Evolutionary conservation across 352 stramenopile genomes (phyloP), one percentile per base, ranked within the genome.

Genomic region (Peronosclerospora sorghi): DNA sequence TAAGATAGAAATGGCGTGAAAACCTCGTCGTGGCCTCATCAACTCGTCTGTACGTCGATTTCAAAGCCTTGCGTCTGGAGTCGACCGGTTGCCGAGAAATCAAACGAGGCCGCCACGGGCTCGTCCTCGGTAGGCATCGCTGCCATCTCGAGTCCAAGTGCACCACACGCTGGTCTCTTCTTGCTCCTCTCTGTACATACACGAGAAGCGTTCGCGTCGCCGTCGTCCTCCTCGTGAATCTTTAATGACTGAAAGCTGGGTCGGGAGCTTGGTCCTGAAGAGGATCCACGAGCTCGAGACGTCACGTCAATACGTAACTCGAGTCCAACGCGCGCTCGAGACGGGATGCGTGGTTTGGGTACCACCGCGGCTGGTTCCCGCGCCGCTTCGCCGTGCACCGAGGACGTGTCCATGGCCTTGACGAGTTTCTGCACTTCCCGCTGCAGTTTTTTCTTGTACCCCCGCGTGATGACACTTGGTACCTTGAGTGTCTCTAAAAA

Each of bases 51-150:
- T 56, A 87, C 78, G 45, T 86, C 75, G 55, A 90, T 90, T 56
- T 90, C 78, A 36, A 90, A 90, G 32, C 78, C 78, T 52, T 90
- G 78, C 1, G 78, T 87, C 41, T 90, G 74, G 15, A 90, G 48
- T 29, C 73, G 45, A 2, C 78, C 78, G 21, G 78, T 75, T 0
- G 74, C 75, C 4, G 78, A 84, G 32, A 90, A 90, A 46, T 90
- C 78, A 57, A 87, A 90, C 0, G 74, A 87, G 5, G 74, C 73
- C 17, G 68, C 69, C 8, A 87, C 57, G 0, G 59, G 56, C 23
- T 67, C 69, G 27, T 75, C 68, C 23, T 86, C 73, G 34, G 65
- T 68, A 46, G 79, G 80, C 0, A 84, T 57, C 35, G 81, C 60
- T 12, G 58, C 34, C 44, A 85, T 82, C 49, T 87, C 69, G 34